Conservation (phyloP, 176 grass and related monocot species). For the Juncus effusus region DNA sequence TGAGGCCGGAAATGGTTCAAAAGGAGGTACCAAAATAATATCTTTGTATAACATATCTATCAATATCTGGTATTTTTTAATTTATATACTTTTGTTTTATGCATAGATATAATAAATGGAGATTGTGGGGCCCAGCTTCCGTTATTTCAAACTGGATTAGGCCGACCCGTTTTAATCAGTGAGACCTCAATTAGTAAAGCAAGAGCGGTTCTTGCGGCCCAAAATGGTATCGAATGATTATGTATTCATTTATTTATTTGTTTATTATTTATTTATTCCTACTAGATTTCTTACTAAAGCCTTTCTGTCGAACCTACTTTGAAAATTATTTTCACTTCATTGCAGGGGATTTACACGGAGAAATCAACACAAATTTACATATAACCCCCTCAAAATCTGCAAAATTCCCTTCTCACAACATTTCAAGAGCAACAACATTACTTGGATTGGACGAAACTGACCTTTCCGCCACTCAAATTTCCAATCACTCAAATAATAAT, state of each 20-base stretch:
- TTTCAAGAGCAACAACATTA: constrained; percentile 69
- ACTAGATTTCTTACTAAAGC: too few relatives aligned
- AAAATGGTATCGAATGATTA: not conserved
- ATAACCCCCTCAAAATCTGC: constrained; percentile 45
- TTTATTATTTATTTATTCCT: too few relatives aligned
- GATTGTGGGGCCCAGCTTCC: constrained; percentile 6
- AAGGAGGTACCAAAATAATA: too few relatives aligned
- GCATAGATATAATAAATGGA: too few relatives aligned
- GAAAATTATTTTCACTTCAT: constrained; percentile 8
- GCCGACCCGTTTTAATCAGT: constrained; percentile 39
- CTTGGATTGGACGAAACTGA: constrained; percentile 66
- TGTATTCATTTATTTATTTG: too few relatives aligned
- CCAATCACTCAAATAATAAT: constrained; percentile 45
- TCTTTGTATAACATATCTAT: too few relatives aligned
- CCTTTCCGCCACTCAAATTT: constrained; percentile 46
- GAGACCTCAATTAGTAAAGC: constrained; percentile 39
- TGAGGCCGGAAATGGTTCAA: constrained; percentile 11
- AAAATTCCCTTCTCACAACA: constrained; percentile 61
- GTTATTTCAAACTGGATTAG: constrained; percentile 39
- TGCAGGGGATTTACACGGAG: constrained; percentile 21
- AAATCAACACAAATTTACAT: constrained; percentile 41
- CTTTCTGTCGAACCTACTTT: not conserved
- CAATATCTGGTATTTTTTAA: too few relatives aligned
- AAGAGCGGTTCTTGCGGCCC: constrained; percentile 29
- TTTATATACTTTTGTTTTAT: too few relatives aligned